Conservation (phyloP, 441 rosid species). For the Syzygium syzygioides region DNA sequence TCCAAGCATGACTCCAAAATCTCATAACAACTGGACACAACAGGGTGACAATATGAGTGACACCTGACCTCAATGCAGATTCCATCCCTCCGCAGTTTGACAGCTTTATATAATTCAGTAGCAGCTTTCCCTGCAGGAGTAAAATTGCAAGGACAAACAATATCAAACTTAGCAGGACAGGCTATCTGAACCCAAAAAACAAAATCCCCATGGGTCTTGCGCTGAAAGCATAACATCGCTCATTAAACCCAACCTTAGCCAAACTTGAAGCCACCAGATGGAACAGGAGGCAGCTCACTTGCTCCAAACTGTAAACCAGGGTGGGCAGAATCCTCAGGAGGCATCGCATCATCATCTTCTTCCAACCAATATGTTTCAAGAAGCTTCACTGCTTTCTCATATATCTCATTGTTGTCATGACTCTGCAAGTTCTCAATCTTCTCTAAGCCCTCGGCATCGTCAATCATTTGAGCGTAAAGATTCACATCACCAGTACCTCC, state of each 20-base stretch:
- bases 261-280: slow-evolving; percentile 85
- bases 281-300: slow-evolving; percentile 41
- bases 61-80: background rate
- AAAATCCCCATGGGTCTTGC: slow-evolving; percentile 6
- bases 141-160: background rate
- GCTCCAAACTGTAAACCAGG: slow-evolving; percentile 62
- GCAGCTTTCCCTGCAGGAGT: background rate
- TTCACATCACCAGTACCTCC: slow-evolving; percentile 53
- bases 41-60: background rate
- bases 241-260: slow-evolving; percentile 24
- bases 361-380: slow-evolving; percentile 85
- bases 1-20: background rate
- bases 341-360: slow-evolving; percentile 69
- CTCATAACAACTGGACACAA: background rate
- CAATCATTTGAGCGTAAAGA: slow-evolving; percentile 67
- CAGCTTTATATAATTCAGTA: background rate
- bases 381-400: slow-evolving; percentile 76
- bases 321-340: slow-evolving; percentile 54
- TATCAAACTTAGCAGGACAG: background rate
- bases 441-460: slow-evolving; percentile 75
- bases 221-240: slow-evolving; percentile 21
- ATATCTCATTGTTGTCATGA: slow-evolving; percentile 67
- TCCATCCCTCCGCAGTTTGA: background rate
- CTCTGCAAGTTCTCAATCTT: slow-evolving; percentile 75
- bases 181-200: slow-evolving; percentile 28